Conservation (phyloP, 2,329 filamentous ascomycete species). For the Ciborinia camelliae region DNA sequence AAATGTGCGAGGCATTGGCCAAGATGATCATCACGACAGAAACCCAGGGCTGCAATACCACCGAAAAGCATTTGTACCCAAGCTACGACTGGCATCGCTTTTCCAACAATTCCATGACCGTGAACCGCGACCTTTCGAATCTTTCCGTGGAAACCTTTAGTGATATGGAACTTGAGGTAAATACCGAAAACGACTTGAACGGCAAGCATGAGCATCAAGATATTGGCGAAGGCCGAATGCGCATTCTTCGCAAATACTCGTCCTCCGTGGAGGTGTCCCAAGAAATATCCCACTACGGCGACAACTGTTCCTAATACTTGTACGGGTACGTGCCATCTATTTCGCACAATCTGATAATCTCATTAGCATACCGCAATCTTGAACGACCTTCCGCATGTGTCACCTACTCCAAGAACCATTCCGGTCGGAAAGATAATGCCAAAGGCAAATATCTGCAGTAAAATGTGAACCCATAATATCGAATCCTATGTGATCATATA, state of each 20-base stretch:
- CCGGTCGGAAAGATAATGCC: conserved; percentile 89
- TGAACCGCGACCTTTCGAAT: conserved; percentile 70
- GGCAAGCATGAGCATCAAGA: conserved; percentile 75
- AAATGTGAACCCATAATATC: conserved; percentile 90
- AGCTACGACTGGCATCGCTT: conserved; percentile 76
- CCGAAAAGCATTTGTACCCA: conserved; percentile 98
- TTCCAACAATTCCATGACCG: conserved; percentile 78
- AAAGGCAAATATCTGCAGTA: conserved; percentile 82
- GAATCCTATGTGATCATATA: conserved; percentile 54
- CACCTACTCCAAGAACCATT: conserved; percentile 86
- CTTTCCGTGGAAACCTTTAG: conserved; percentile 75
- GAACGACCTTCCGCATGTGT: neutral
- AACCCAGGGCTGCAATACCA: conserved; percentile 86
- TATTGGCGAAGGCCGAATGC: conserved; percentile 76
- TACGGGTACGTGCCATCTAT: conserved; percentile 88
- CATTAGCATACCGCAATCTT: conserved; percentile 5
- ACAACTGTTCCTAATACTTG: conserved; percentile 73
- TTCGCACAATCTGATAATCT: conserved; percentile 71
- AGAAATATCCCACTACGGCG: conserved; percentile 79
- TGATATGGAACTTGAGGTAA: conserved; percentile 86
- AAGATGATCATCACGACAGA: conserved; percentile 86
- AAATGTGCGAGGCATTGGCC: conserved; percentile 95
- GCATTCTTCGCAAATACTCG: conserved; percentile 80
- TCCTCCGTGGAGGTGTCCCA: conserved; percentile 87
- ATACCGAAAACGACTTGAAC: conserved; percentile 76